Evolutionary conservation across 2,329 filamentous ascomycete species (phyloP).

Genomic region (Ambrosiella beaveri): DNA sequence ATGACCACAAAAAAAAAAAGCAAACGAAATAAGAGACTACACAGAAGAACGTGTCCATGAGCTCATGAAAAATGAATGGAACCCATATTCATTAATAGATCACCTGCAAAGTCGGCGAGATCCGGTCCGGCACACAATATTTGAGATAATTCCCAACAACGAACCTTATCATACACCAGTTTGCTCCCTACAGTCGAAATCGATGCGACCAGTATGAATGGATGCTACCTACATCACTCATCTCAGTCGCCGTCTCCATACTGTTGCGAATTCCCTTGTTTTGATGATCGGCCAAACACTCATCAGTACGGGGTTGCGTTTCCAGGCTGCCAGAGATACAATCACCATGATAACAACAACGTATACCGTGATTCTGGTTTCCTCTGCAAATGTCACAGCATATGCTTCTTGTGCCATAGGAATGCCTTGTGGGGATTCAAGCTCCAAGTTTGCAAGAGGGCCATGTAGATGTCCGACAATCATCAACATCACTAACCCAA

Average conservation of each 20-base stretch:
- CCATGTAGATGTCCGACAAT: slow-evolving; percentile 35
- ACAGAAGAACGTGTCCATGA: not conserved
- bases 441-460: slow-evolving; percentile 22
- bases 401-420: slow-evolving; percentile 23
- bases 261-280: slow-evolving; percentile 20
- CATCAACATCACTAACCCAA: slow-evolving; percentile 42
- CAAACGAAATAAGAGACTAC: not conserved
- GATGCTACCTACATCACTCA: slow-evolving; percentile 19
- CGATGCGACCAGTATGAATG: slow-evolving; percentile 9
- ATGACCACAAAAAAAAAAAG: not conserved
- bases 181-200: slow-evolving; percentile 3
- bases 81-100: not conserved
- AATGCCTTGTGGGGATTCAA: slow-evolving; percentile 26
- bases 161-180: not conserved
- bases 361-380: slow-evolving; percentile 30
- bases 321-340: slow-evolving; percentile 27
- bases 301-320: slow-evolving; percentile 24
- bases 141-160: not conserved
- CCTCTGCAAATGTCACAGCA: slow-evolving; percentile 27
- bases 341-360: slow-evolving; percentile 27
- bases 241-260: slow-evolving; percentile 24
- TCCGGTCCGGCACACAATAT: not conserved
- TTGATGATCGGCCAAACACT: slow-evolving; percentile 18
- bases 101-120: not conserved
- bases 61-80: not conserved